Evolutionary conservation across 108 stramenopile species (phyloP).

Genomic region (Pseudonitzschia multiseries): DNA sequence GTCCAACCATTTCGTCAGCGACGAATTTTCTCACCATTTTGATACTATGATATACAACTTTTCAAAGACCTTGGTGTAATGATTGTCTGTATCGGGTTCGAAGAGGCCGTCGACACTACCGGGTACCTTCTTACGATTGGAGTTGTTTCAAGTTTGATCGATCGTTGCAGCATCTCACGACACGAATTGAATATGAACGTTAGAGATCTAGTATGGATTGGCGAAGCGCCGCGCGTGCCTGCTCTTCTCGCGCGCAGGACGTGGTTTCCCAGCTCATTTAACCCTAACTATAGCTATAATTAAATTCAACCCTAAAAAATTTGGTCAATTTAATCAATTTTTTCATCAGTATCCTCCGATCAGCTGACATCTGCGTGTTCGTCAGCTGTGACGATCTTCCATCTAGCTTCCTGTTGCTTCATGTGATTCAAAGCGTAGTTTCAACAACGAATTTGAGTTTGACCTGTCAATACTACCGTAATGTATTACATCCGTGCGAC

Average conservation of each 20-base stretch:
- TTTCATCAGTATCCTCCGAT: neutral
- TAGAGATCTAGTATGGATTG: neutral
- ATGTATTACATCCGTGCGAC: no score
- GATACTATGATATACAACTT: neutral
- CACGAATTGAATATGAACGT: slow-evolving; percentile 3
- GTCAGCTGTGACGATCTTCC: neutral
- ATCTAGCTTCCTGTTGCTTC: neutral
- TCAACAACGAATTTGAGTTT: no score
- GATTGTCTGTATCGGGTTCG: neutral
- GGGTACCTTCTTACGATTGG: no score
- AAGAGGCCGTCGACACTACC: neutral
- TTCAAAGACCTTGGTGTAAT: neutral
- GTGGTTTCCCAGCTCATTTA: slow-evolving; percentile 4
- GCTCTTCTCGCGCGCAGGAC: slow-evolving; percentile 4
- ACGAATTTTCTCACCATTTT: neutral
- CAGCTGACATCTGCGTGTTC: slow-evolving; percentile 6
- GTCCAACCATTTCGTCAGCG: no score
- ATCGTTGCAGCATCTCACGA: neutral
- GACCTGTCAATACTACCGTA: no score
- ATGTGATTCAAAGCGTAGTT: no score
- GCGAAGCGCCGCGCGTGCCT: neutral
- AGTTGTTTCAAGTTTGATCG: no score
- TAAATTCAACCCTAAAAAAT: no score
- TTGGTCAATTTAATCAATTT: no score
- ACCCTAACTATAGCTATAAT: neutral